Percentiles rank a stretch among this genome's conserved stretches.
Conservation (phyloP, 2,329 filamentous ascomycete species). For the Cryphonectria naterciae region DNA sequence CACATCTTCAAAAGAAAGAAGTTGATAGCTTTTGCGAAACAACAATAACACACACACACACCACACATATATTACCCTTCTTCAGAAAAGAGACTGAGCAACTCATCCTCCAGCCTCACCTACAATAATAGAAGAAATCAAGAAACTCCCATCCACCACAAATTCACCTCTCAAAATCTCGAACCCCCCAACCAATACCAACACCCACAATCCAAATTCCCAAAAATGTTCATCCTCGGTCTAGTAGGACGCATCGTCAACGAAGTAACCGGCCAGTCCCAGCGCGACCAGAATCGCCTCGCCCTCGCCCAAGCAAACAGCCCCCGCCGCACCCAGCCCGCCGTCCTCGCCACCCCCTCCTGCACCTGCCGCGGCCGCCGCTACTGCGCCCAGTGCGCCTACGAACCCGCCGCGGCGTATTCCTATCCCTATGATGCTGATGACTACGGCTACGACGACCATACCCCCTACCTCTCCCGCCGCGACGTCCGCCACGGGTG, state of each 20-base stretch:
- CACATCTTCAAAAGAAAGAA: not conserved
- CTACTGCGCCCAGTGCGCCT: constrained; percentile 10
- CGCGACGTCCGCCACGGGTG: not conserved
- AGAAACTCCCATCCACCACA: not conserved
- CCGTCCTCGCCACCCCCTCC: not conserved
- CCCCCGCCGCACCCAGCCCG: not conserved
- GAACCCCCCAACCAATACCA: not conserved
- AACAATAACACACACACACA: not conserved
- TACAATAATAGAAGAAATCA: not conserved
- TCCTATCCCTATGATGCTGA: not conserved
- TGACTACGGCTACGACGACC: not conserved
- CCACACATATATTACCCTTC: not conserved
- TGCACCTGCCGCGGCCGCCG: constrained; percentile 10
- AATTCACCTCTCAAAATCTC: not conserved
- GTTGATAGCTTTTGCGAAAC: not conserved
- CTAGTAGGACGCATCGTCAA: constrained; percentile 16
- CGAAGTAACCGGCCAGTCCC: constrained; percentile 12
- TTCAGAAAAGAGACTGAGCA: not conserved
- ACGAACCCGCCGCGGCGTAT: not conserved
- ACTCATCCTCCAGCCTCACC: too few relatives aligned
- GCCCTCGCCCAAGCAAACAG: not conserved
- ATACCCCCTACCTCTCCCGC: not conserved
- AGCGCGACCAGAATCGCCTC: not conserved
- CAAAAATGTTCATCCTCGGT: constrained; percentile 23
- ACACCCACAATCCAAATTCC: not conserved